Conservation (phyloP, 495 filamentous ascomycete species). For the Aspergillus saccharolyticus region DNA sequence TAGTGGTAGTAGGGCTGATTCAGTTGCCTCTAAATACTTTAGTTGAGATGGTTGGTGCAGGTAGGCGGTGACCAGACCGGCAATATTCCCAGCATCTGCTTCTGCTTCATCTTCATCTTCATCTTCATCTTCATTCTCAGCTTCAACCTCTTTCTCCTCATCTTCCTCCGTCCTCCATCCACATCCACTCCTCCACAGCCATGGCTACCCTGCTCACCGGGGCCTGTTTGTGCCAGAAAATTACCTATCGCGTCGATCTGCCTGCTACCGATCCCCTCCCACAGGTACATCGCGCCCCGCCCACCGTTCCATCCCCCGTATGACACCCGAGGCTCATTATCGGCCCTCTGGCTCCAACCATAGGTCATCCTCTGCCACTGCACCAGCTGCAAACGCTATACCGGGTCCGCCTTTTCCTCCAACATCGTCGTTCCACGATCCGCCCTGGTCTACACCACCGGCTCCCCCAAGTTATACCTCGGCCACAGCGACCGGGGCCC, state of each 20-base stretch:
- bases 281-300: slow-evolving; percentile 12
- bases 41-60: too few relatives aligned
- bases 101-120: too few relatives aligned
- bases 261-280: slow-evolving; percentile 16
- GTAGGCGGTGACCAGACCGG: too few relatives aligned
- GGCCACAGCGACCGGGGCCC: slow-evolving; percentile 13
- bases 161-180: not conserved
- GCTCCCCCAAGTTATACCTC: slow-evolving; percentile 22
- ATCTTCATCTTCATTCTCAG: too few relatives aligned
- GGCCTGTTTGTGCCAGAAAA: slow-evolving; percentile 23
- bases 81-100: too few relatives aligned
- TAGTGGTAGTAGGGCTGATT: too few relatives aligned
- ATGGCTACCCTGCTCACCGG: slow-evolving; percentile 19
- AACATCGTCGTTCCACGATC: slow-evolving; percentile 22
- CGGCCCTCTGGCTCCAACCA: not conserved
- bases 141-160: not conserved
- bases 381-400: slow-evolving; percentile 28
- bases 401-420: slow-evolving; percentile 26
- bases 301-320: too few relatives aligned
- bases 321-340: not conserved
- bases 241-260: slow-evolving; percentile 24
- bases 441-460: slow-evolving; percentile 15
- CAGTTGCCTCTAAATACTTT: too few relatives aligned
- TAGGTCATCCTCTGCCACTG: slow-evolving; percentile 31
- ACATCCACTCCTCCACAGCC: not conserved